Evolutionary conservation across 306 rosid genomes (phyloP).

Genomic region (Gynostemma pentaphyllum): DNA sequence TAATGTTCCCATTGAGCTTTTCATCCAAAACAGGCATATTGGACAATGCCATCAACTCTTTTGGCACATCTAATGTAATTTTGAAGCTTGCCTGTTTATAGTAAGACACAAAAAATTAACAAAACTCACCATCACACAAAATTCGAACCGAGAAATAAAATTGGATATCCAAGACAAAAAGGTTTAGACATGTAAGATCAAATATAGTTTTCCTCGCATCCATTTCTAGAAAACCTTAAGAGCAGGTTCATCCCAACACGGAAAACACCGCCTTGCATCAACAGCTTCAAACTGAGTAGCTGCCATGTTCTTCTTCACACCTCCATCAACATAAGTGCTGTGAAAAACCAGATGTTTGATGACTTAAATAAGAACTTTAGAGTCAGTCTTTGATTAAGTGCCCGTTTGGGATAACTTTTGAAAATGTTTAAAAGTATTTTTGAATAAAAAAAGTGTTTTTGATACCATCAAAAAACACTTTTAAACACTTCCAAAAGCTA

Average conservation of each 20-base stretch:
- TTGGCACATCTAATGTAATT: slow-evolving; percentile 38
- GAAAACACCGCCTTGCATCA: slow-evolving; percentile 60
- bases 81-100: slow-evolving; percentile 47
- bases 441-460: too few species aligned
- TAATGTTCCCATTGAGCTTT: slow-evolving; percentile 30
- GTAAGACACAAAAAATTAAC: background rate
- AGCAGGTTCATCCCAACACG: slow-evolving; percentile 74
- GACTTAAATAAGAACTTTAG: background rate
- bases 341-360: background rate
- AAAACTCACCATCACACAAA: background rate
- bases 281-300: slow-evolving; percentile 55
- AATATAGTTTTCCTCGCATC: too few species aligned
- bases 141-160: slow-evolving; percentile 3
- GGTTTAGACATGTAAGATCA: too few species aligned
- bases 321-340: slow-evolving; percentile 40
- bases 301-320: slow-evolving; percentile 49
- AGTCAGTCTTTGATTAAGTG: background rate
- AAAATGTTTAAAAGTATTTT: too few species aligned
- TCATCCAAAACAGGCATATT: slow-evolving; percentile 49
- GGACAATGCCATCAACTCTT: slow-evolving; percentile 46
- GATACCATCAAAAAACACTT: too few species aligned
- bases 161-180: background rate
- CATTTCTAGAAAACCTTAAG: slow-evolving; percentile 30
- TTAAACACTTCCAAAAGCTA: too few species aligned
- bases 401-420: too few species aligned